phyloP scores from a whole-genome alignment of 2,329 filamentous ascomycete genomes.

The Dendryphion nanum region DNA sequence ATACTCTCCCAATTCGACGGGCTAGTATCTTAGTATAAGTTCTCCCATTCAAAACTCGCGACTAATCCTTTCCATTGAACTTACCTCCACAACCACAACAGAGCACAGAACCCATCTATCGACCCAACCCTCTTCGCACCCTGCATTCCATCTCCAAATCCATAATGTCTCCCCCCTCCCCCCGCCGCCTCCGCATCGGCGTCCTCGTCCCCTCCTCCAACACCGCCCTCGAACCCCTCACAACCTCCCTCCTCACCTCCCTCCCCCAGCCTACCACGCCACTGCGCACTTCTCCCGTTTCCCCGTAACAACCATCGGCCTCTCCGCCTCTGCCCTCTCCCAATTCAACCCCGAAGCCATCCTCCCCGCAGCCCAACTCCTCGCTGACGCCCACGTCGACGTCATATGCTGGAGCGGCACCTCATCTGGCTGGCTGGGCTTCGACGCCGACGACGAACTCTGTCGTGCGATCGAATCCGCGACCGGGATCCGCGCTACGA shows the following conservation, averaged over 20 bases:
- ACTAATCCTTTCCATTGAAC: too few species aligned
- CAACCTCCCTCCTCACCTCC: slow-evolving; percentile 35
- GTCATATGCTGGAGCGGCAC: slow-evolving; percentile 34
- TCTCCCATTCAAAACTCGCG: too few species aligned
- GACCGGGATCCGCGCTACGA: slow-evolving; percentile 42
- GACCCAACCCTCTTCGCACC: too few species aligned
- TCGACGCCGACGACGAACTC: slow-evolving; percentile 35
- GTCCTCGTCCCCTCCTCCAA: slow-evolving; percentile 48
- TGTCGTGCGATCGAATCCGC: slow-evolving; percentile 39
- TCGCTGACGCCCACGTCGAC: slow-evolving; percentile 27
- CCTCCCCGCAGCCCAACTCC: slow-evolving; percentile 23
- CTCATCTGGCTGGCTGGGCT: slow-evolving; percentile 28
- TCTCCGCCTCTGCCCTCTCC: slow-evolving; percentile 30
- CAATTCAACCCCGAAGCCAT: slow-evolving; percentile 31
- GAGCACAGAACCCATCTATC: too few species aligned
- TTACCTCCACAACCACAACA: too few species aligned
- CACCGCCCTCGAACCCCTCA: slow-evolving; percentile 46
- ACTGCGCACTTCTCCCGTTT: slow-evolving; percentile 47
- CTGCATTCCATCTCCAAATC: too few species aligned
- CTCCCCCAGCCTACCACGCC: slow-evolving; percentile 16
- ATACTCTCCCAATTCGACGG: too few species aligned
- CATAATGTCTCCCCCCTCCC: slow-evolving; percentile 1
- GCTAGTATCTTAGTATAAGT: too few species aligned
- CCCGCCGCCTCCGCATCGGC: slow-evolving; percentile 25
- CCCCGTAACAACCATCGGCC: slow-evolving; percentile 40